Conservation (phyloP, 192 early-diverging fungal genomes). For the Podila minutissima region DNA sequence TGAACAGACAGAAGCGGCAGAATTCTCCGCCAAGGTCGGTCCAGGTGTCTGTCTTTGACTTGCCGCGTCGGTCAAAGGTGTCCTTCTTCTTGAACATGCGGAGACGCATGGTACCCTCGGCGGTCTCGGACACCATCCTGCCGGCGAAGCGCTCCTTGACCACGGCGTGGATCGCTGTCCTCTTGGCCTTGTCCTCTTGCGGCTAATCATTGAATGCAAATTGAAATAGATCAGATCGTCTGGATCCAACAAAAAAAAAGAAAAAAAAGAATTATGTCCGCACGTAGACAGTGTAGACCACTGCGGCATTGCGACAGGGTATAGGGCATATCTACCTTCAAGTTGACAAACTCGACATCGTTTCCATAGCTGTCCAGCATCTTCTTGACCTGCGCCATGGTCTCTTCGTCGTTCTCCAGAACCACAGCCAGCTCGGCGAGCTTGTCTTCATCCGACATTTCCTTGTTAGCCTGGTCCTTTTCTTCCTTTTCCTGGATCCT, state of each 20-base stretch:
- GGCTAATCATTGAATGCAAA: constrained; percentile 27
- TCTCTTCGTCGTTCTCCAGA: constrained; percentile 19
- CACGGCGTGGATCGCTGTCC: constrained; percentile 64
- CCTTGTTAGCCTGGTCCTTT: constrained; percentile 18
- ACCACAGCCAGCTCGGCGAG: constrained; percentile 22
- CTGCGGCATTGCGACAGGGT: not conserved
- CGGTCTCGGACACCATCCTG: constrained; percentile 59
- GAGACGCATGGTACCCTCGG: constrained; percentile 55
- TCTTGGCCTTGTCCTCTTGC: constrained; percentile 59
- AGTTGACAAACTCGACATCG: constrained; percentile 39
- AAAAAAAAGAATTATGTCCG: not conserved
- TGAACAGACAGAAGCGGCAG: constrained; percentile 88
- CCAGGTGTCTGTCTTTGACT: constrained; percentile 54
- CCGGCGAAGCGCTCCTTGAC: constrained; percentile 59
- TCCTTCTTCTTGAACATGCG: constrained; percentile 55
- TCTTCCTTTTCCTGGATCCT: constrained; percentile 34
- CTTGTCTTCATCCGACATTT: constrained; percentile 32
- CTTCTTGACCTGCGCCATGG: constrained; percentile 29
- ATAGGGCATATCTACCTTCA: constrained; percentile 15
- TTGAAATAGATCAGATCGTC: not conserved
- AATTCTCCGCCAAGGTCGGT: constrained; percentile 75
- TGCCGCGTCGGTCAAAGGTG: constrained; percentile 35
- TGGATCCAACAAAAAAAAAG: not conserved
- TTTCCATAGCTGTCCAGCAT: constrained; percentile 51
- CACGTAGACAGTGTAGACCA: not conserved